Conservation (phyloP, 2,329 filamentous ascomycete species). For the Spiromastix sp. region DNA sequence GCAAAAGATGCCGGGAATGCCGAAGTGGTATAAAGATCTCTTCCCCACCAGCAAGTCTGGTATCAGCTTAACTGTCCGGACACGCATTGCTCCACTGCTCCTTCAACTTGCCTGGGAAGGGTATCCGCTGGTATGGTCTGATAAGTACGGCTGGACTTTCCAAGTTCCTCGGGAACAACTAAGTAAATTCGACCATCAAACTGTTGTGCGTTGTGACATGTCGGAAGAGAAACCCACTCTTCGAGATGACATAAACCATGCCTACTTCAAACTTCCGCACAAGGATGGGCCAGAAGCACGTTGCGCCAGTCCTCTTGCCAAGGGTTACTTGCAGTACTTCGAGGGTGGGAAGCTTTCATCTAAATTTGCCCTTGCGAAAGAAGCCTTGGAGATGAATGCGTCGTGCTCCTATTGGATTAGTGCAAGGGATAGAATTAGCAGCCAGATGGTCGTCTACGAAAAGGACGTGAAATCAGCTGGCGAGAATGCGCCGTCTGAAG, state of each 20-base stretch:
- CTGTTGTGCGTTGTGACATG: slow-evolving; percentile 67
- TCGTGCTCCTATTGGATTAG: slow-evolving; percentile 99
- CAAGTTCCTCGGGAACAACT: slow-evolving; percentile 55
- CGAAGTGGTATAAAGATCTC: slow-evolving; percentile 90
- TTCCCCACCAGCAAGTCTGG: slow-evolving; percentile 55
- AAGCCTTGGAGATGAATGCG: slow-evolving; percentile 95
- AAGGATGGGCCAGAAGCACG: slow-evolving; percentile 83
- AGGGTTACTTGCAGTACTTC: slow-evolving; percentile 82
- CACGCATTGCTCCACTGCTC: slow-evolving; percentile 75
- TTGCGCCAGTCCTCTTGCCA: slow-evolving; percentile 80
- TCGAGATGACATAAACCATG: slow-evolving; percentile 52
- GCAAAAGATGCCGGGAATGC: slow-evolving; percentile 92
- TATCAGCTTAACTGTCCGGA: slow-evolving; percentile 75
- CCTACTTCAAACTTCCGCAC: slow-evolving; percentile 90
- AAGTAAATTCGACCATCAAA: slow-evolving; percentile 56
- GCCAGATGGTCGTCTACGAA: slow-evolving; percentile 90
- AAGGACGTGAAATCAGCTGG: slow-evolving; percentile 39
- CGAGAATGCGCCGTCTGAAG: slow-evolving; percentile 13
- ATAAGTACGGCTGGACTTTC: slow-evolving; percentile 89
- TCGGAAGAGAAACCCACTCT: slow-evolving; percentile 58
- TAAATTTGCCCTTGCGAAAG: slow-evolving; percentile 80
- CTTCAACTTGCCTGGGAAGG: slow-evolving; percentile 82
- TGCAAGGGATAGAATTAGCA: slow-evolving; percentile 81
- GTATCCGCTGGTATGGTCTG: slow-evolving; percentile 83
- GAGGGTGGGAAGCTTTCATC: slow-evolving; percentile 81